Base-by-base conservation (phyloP, 331 rosid species). In the Quercus lobata region DNA sequence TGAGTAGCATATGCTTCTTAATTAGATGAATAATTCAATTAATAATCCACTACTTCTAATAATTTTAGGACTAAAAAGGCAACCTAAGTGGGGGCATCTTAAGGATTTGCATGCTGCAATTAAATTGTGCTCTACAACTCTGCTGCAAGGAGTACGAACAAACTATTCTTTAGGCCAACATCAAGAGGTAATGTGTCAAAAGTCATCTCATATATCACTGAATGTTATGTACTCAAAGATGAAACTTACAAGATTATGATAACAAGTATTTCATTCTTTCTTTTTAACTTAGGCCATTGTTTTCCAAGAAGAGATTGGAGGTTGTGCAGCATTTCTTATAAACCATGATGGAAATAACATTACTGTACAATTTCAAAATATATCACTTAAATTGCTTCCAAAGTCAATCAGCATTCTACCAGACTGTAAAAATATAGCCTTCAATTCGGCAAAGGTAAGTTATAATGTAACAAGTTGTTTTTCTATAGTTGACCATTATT, bases 71-170 rank as follows among this genome's bases (percentile, higher is more conserved):
- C 73, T 77, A 49, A 11, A 71, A 61, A 63, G 78, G 57, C 85
- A 86, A 1, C 90, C 90, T 2, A 87, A 87, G 62, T 87, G 87
- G 87, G 90, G 87, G 5, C 90, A 87, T 72, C 83, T 86, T 29
- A 84, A 81, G 73, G 78, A 81, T 34, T 77, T 86, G 54, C 90
- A 84, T 66, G 70, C 72, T 46, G 65, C 71, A 78, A 18, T 86
- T 3, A 72, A 72, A 49, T 29, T 14, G 16, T 78, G 81, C 49
- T 85, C 88, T 1, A 19, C 68, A 56, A 63, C 86, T 44, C 14
- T 85, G 22, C 76, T 85, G 2, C 71, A 75, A 37, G 85, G 86
- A 75, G 22, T 5, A 14, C 81, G 15, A 69, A 74, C 83, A 15
- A 85, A 81, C 34, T 29, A 63, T 22, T 81, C 86, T 18, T 71